phyloP scores from a whole-genome alignment of 192 early-diverging fungal genomes.

The Backusella australiensis region DNA sequence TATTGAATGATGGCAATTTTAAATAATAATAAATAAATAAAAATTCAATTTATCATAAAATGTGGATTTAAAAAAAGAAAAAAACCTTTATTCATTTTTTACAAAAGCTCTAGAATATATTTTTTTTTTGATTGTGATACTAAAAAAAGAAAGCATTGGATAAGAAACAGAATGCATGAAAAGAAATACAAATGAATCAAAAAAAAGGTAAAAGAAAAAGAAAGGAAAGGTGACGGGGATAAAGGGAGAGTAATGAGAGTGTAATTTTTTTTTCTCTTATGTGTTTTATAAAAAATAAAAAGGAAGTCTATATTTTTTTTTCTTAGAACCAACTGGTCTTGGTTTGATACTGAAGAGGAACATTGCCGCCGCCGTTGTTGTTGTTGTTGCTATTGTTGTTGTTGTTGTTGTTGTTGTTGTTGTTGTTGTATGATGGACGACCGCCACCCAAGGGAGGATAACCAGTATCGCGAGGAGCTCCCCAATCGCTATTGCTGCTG shows the following conservation, averaged over 20 bases:
- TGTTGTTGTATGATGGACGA: background rate
- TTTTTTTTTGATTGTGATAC: background rate
- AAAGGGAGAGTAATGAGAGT: background rate
- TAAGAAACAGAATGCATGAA: conserved; percentile 1
- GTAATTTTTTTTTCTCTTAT: background rate
- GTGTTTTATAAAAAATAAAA: background rate
- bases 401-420: background rate
- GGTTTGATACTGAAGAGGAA: conserved; percentile 34
- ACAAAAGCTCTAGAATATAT: background rate
- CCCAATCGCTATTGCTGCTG: conserved; percentile 12
- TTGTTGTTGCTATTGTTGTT: background rate
- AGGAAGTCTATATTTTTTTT: conserved; percentile 5
- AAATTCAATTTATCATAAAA: no score
- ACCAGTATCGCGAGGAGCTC: conserved; percentile 12
- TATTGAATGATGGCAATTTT: no score
- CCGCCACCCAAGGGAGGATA: conserved; percentile 20
- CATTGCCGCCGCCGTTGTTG: background rate
- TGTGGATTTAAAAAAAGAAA: background rate
- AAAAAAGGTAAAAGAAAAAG: background rate
- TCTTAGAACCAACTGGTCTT: conserved; percentile 42
- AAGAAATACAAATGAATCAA: conserved; percentile 7
- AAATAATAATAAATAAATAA: no score
- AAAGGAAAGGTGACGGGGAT: background rate
- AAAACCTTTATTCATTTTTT: conserved; percentile 7
- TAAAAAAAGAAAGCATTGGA: background rate